Evolutionary conservation across 176 grass and related monocot species (phyloP), one percentile per base, ranked within the genome.

Genomic region (Cocos nucifera): DNA sequence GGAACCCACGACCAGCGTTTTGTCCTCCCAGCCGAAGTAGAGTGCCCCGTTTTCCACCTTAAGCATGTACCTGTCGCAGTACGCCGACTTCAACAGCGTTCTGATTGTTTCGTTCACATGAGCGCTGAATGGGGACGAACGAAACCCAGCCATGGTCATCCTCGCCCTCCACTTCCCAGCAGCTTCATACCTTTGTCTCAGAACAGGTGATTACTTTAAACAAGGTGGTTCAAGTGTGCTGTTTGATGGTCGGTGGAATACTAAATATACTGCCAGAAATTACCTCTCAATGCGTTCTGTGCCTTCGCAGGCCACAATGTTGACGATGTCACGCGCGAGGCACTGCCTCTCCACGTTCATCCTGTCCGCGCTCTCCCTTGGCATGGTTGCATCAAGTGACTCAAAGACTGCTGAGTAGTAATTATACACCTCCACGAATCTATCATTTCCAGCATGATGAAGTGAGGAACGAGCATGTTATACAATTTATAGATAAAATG

Each of bases 201-300:
- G 20, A 66, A 65, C 26, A 19, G 18, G 18, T 6, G 67, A 67
- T 16, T 73, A 58, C 3, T 28, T 66, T n/a, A 5, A 0, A 19
- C 12, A 66, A 29, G 51, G 4, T 20, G 1, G 1, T 44, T 12
- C 35, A 44, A 30, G 5, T 44, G 35, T 2, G 14, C 35, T 44
- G 26, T 22, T 19, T 14, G 15, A 24, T 5, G 22, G 15, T 17
- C 12, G 54, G 18, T 1, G 2, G 3, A 68, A 20, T 54, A 8
- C 39, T 49, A 70, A 3, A 22, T 22, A 57, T 58, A 28, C 7
- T 62, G 61, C n/a, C 15, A 29, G 35, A 6, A 50, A 61, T 50
- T 88, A 98, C 93, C 93, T 92, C 78, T 98, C 93, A 56, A 98
- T 86, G n/a, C 93, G 88, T 75, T 98, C 93, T 50, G 83, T 63